These are phyloP conservation scores for Botrytis tulipae DNA, from an alignment of 2,329 filamentous ascomycete genomes.

Conservation along the genomic window DNA sequence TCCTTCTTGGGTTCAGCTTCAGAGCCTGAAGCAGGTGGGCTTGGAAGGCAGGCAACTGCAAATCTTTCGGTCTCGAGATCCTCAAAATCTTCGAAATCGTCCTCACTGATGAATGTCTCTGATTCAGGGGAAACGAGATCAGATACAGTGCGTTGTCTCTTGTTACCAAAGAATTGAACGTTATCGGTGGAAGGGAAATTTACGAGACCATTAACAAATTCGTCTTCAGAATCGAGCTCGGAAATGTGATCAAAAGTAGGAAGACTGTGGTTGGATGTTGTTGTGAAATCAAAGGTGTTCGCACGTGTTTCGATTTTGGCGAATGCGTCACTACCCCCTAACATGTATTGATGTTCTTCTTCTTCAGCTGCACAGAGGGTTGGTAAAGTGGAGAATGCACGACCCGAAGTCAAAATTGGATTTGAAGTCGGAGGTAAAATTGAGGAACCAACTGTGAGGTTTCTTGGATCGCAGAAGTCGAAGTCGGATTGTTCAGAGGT, in stretches of 20 bases:
- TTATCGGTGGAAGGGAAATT: slow-evolving; percentile 62
- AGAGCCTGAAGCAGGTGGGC: slow-evolving; percentile 55
- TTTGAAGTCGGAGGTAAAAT: slow-evolving; percentile 35
- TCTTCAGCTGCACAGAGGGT: slow-evolving; percentile 57
- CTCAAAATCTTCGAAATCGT: slow-evolving; percentile 74
- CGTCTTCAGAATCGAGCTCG: slow-evolving; percentile 87
- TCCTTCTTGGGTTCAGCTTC: slow-evolving; percentile 49
- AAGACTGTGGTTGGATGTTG: slow-evolving; percentile 55
- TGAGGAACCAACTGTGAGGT: slow-evolving; percentile 69
- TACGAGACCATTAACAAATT: slow-evolving; percentile 73
- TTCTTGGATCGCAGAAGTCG: slow-evolving; percentile 88
- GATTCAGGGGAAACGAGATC: slow-evolving; percentile 68
- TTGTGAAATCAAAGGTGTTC: slow-evolving; percentile 48
- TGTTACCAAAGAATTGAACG: slow-evolving; percentile 58
- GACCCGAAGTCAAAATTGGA: slow-evolving; percentile 45
- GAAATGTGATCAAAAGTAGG: slow-evolving; percentile 82
- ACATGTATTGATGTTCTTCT: slow-evolving; percentile 53
- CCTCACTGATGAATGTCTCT: slow-evolving; percentile 73
- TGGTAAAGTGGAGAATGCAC: slow-evolving; percentile 65
- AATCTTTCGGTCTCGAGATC: slow-evolving; percentile 66
- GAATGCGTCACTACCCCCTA: slow-evolving; percentile 41
- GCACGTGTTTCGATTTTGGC: slow-evolving; percentile 44
- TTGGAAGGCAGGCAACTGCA: slow-evolving; percentile 60
- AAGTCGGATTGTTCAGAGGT: slow-evolving; percentile 63
- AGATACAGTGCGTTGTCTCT: slow-evolving; percentile 68